Base-by-base conservation (phyloP, 2,329 filamentous ascomycete genomes). In the Cladophialophora bantiana region DNA sequence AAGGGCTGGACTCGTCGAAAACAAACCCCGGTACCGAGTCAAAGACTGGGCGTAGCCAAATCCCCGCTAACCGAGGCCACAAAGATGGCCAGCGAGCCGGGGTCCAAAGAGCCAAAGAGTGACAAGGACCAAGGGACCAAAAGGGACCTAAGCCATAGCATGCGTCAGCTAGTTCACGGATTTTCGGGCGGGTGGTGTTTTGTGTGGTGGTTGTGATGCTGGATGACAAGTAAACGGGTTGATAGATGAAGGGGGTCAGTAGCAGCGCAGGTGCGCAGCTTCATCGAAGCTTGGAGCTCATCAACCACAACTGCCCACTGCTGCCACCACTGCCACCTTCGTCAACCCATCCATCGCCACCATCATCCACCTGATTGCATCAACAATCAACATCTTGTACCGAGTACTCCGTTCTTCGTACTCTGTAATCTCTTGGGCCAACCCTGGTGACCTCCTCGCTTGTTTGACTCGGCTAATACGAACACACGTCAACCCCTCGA, bases 141-240 rank as follows among this genome's bases (percentile, higher is more conserved):
- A 52, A 59, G 36, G 20, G 38, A 26, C 60, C 54, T 59, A 31
- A 65, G 65, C 53, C 62, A 15, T 35, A 13, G 34, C 34, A 59
- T 60, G 56, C 62, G 73, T 73, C 74, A 72, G 70, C 72, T 73
- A 65, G 57, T 65, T 62, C 59, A 32, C 38, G 42, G 66, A 67
- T 18, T 61, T 62, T 67, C 64, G 61, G 56, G 26, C n/a, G 56
- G n/a, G 38, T 59, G 56, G 56, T 31, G 32, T 36, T 34, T 26
- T 26, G 26, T 26, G 26, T 2, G 26, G 26, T 26, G 26, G 26
- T 26, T 26, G 26, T 26, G 26, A 26, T 26, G 26, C 2, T 26
- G 26, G 32, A 48, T 32, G 57, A 31, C 34, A 31, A 36, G n/a
- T 20, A 18, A 26, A 20, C 42, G 26, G 42, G 15, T 26, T 18